Conservation (phyloP, 2,329 filamentous ascomycete species). For the Fulvia fulva region DNA sequence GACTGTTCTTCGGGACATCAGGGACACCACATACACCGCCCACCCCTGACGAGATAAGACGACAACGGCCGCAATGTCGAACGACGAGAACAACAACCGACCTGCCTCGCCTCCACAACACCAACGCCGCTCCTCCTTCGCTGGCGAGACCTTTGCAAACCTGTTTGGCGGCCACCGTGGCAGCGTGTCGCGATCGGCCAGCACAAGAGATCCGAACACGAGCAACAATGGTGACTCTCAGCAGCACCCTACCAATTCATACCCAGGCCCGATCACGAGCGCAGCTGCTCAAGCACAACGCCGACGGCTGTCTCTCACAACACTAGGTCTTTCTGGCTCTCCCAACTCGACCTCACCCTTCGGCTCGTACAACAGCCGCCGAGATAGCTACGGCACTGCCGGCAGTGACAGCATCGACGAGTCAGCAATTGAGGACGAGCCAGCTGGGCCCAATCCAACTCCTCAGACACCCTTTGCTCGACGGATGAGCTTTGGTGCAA, state of each 20-base stretch:
- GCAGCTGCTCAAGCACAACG: conserved; percentile 49
- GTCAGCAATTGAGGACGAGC: conserved; percentile 51
- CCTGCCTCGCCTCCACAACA: conserved; percentile 20
- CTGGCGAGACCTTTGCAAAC: conserved; percentile 47
- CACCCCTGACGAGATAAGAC: conserved; percentile 1
- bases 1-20: not conserved
- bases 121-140: conserved; percentile 45
- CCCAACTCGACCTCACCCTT: conserved; percentile 42
- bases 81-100: conserved; percentile 15
- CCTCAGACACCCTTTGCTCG: conserved; percentile 70
- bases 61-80: conserved; percentile 15
- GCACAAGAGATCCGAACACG: conserved; percentile 31
- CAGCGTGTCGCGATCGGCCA: conserved; percentile 26
- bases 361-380: conserved; percentile 41
- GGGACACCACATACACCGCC: not conserved
- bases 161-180: conserved; percentile 40
- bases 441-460: conserved; percentile 23
- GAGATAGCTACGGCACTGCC: conserved; percentile 42
- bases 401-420: conserved; percentile 44
- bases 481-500: conserved; percentile 84
- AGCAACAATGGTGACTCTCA: conserved; percentile 17
- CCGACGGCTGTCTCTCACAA: conserved; percentile 48
- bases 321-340: conserved; percentile 45
- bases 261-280: conserved; percentile 45
- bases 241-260: conserved; percentile 26